Evolutionary conservation across 495 filamentous ascomycete genomes (phyloP).

Genomic region (Terfezia boudieri): DNA sequence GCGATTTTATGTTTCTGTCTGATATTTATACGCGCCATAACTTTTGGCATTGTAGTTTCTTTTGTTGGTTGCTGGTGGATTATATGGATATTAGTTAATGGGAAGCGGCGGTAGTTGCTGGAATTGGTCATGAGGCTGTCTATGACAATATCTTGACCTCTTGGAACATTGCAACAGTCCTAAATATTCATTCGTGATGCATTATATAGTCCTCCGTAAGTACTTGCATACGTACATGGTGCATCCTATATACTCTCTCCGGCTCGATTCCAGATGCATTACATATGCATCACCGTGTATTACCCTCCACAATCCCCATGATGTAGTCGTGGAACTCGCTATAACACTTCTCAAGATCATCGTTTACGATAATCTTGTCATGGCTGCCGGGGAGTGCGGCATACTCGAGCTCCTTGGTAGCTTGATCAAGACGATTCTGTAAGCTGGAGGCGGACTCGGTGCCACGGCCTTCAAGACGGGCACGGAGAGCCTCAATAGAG

Average conservation of each 20-base stretch:
- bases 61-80: neutral
- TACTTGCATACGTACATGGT: too few species aligned
- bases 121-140: too few species aligned
- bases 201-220: too few species aligned
- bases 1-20: neutral
- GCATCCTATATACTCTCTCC: too few species aligned
- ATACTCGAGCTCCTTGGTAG: slow-evolving; percentile 62
- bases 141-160: too few species aligned
- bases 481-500: slow-evolving; percentile 48
- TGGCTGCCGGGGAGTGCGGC: slow-evolving; percentile 49
- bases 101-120: too few species aligned
- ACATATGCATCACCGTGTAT: too few species aligned
- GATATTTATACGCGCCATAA: neutral
- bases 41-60: neutral
- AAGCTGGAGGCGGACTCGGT: slow-evolving; percentile 68
- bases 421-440: slow-evolving; percentile 51
- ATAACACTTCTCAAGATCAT: slow-evolving; percentile 69
- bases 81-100: too few species aligned
- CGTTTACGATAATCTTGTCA: slow-evolving; percentile 75
- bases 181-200: too few species aligned
- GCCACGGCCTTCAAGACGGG: slow-evolving; percentile 52
- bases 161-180: too few species aligned
- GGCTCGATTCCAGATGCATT: too few species aligned
- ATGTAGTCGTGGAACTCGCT: slow-evolving; percentile 49
- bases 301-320: slow-evolving; percentile 10